Evolutionary conservation across 2,329 filamentous ascomycete genomes (phyloP).

Genomic region (Alternaria infectoria): DNA sequence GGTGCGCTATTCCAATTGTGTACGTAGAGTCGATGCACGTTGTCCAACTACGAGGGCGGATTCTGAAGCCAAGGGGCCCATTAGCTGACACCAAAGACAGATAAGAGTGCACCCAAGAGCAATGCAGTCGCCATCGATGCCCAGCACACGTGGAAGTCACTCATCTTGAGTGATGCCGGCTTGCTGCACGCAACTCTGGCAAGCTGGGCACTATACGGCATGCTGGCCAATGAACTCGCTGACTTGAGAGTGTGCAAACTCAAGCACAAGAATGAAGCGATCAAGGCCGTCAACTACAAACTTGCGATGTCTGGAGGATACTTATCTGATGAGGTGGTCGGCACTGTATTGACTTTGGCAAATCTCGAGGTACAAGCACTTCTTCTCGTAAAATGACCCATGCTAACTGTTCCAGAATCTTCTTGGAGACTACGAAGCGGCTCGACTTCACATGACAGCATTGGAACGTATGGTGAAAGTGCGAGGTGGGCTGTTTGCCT

Average conservation of each 20-base stretch:
- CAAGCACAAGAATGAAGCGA: constrained; percentile 34
- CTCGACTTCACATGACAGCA: constrained; percentile 19
- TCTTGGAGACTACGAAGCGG: constrained; percentile 31
- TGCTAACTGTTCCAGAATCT: constrained; percentile 26
- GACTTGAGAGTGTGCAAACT: constrained; percentile 22
- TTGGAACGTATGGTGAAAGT: constrained; percentile 31
- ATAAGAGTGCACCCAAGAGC: constrained; percentile 18
- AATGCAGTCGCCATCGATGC: constrained; percentile 33
- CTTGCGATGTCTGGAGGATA: constrained; percentile 13
- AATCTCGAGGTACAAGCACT: constrained; percentile 27
- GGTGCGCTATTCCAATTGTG: constrained; percentile 31
- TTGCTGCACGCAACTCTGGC: constrained; percentile 35
- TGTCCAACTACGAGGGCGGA: too few relatives aligned
- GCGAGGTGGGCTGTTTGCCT: constrained; percentile 29
- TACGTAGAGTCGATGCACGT: constrained; percentile 10
- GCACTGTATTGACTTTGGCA: constrained; percentile 30
- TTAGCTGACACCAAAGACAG: constrained; percentile 6
- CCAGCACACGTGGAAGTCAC: constrained; percentile 28
- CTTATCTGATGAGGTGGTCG: constrained; percentile 33
- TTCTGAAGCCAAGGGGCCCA: not conserved
- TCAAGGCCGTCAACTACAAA: constrained; percentile 31
- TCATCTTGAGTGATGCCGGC: constrained; percentile 30
- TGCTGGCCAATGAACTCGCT: constrained; percentile 19
- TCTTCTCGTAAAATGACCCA: not conserved
- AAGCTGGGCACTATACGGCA: constrained; percentile 37